Evolutionary conservation across 169 alveolate genomes (phyloP), one percentile per base, ranked within the genome.

Genomic region (Pseudocohnilembus persalinus): DNA sequence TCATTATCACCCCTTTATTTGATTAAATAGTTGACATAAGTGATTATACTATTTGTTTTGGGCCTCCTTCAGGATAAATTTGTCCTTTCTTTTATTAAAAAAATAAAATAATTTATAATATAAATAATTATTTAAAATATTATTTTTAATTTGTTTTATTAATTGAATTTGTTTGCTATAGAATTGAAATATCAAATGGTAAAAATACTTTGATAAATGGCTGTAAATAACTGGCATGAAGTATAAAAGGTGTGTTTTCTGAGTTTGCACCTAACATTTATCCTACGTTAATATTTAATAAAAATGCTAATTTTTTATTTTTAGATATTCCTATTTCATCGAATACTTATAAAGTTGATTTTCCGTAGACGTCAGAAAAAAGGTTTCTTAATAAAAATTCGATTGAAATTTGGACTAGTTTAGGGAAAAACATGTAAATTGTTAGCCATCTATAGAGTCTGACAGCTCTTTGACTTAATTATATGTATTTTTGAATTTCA

Each of bases 31-130:
- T 77, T 34, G 74, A 64, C 73, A 77, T 32, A 63, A 77, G 30
- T 0, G 74, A 33, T 26, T 27, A 25, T 28, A 77, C 82, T 16
- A 77, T 31, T 24, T 33, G 33, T 68, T 33, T 77, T 6, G 82
- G 28, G 15, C 82, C 82, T 20, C 82, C 82, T n/a, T 77, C 27
- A 32, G 82, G 82, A 33, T 77, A 77, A 25, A 77, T 77, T 11
- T 64, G 33, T 0, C 82, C 82, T 33, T 77, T 77, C 63, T 33
- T 31, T 25, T 75, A 77, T 15, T 77, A 72, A 33, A 33, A 28
- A 0, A 77, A 29, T 1, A 32, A 77, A 31, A 31, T 27, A 31
- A 33, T 77, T 33, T 77, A 24, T 33, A 28, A 63, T 31, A 68
- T 27, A n/a, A 33, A 77, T 31, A 27, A 77, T 72, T 31, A 31